phyloP scores from a whole-genome alignment of 257 asterid species.

The Solanum ahanhuiri region DNA sequence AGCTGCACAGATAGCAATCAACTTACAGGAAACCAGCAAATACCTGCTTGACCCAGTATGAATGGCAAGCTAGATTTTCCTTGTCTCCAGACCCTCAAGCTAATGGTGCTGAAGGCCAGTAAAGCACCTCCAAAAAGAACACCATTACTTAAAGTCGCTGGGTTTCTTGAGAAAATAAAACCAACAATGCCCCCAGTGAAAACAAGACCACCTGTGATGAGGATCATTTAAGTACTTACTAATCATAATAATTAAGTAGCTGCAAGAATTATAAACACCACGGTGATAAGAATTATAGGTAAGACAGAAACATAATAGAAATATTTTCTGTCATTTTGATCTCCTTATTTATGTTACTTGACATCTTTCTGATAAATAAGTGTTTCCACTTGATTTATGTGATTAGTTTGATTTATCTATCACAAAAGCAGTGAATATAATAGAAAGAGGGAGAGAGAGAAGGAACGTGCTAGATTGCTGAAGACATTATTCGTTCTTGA shows the following conservation, averaged over 20 bases:
- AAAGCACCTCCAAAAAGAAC: conserved; percentile 75
- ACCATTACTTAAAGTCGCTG: conserved; percentile 44
- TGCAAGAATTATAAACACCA: background rate
- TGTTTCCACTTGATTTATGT: background rate
- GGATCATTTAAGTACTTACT: conserved; percentile 1
- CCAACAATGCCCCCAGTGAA: conserved; percentile 66
- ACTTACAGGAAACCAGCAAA: background rate
- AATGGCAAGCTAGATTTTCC: conserved; percentile 93
- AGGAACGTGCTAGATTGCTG: background rate
- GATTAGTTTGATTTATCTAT: background rate
- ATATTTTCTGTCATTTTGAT: background rate
- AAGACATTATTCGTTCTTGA: background rate
- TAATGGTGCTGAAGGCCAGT: conserved; percentile 66
- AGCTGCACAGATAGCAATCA: background rate
- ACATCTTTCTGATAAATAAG: background rate
- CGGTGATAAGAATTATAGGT: background rate
- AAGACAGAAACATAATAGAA: background rate
- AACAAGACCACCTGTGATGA: conserved; percentile 63
- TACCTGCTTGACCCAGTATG: conserved; percentile 94
- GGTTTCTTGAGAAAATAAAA: conserved; percentile 61
- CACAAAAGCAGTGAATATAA: background rate
- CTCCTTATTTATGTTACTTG: background rate
- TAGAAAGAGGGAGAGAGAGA: background rate
- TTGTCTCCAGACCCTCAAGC: conserved; percentile 82
- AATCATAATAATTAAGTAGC: background rate